Percentiles rank a stretch among this genome's conserved stretches.
These are phyloP conservation scores for Solanum gandarillasii DNA, from an alignment of 257 asterid species.

Conservation along the genomic window DNA sequence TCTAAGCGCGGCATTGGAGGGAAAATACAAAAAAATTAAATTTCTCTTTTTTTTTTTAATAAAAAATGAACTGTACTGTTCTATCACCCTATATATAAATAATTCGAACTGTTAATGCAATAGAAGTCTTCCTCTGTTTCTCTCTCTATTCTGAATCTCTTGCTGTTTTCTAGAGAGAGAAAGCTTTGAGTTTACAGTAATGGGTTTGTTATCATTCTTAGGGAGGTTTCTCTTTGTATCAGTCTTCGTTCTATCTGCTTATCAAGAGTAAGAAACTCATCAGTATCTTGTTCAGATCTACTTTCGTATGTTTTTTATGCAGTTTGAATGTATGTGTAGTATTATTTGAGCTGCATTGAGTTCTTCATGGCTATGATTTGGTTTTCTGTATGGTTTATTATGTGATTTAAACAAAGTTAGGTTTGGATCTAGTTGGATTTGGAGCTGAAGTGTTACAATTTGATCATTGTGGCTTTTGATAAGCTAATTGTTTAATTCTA, in stretches of 20 bases:
- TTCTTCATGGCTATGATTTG: not conserved
- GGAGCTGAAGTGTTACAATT: not conserved
- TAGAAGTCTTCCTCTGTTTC: not conserved
- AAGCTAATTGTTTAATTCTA: not conserved
- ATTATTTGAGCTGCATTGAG: not conserved
- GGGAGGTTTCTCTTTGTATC: slow-evolving; percentile 91
- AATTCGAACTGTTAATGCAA: not conserved
- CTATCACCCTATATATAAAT: not conserved
- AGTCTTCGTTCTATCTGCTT: slow-evolving; percentile 80
- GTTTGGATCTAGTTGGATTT: not conserved
- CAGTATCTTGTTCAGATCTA: slow-evolving; percentile 36
- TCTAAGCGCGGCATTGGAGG: not conserved
- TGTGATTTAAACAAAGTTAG: not conserved
- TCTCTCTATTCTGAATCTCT: slow-evolving; percentile 17
- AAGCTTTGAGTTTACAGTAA: slow-evolving; percentile 10
- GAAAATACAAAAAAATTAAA: not conserved
- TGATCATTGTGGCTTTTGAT: not conserved
- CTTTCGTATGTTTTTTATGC: not conserved
- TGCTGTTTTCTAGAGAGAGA: slow-evolving; percentile 9
- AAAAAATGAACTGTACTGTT: not conserved
- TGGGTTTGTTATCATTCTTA: slow-evolving; percentile 69
- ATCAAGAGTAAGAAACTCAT: slow-evolving; percentile 62
- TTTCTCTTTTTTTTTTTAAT: not conserved
- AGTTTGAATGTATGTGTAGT: not conserved
- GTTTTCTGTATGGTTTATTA: not conserved